These are phyloP conservation scores for Paraconiothyrium brasiliense DNA, from an alignment of 2,329 filamentous ascomycete species.

Conservation along the genomic window DNA sequence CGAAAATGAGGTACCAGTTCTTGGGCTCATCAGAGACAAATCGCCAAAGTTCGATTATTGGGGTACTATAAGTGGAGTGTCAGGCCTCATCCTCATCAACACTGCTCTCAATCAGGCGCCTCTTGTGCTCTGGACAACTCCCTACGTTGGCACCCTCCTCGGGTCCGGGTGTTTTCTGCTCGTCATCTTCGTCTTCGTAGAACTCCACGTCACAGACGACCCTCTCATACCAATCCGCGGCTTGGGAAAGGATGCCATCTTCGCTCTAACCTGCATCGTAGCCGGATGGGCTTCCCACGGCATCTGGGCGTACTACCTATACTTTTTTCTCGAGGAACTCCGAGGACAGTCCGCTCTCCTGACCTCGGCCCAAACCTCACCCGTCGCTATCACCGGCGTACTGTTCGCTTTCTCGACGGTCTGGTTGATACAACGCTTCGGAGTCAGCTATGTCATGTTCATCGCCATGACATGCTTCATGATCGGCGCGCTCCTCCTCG, in stretches of 20 bases:
- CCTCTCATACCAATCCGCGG: constrained; percentile 67
- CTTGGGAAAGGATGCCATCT: constrained; percentile 59
- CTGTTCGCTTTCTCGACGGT: constrained; percentile 38
- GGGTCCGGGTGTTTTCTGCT: constrained; percentile 65
- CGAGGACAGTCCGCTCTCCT: constrained; percentile 35
- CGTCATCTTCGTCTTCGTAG: constrained; percentile 62
- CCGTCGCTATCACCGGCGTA: constrained; percentile 38
- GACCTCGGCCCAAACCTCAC: constrained; percentile 34
- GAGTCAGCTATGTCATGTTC: constrained; percentile 37
- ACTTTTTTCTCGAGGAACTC: constrained; percentile 37
- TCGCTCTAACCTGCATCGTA: constrained; percentile 64
- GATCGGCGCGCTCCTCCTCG: constrained; percentile 48
- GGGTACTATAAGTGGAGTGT: constrained; percentile 60
- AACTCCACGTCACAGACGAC: constrained; percentile 55
- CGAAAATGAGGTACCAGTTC: constrained; percentile 11
- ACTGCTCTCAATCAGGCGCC: constrained; percentile 73
- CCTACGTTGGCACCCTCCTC: constrained; percentile 65
- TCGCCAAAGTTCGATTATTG: constrained; percentile 51
- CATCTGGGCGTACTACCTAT: constrained; percentile 44
- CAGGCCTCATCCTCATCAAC: constrained; percentile 69
- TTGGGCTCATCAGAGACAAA: neutral
- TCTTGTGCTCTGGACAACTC: constrained; percentile 64
- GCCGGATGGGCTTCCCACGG: constrained; percentile 49
- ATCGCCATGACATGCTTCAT: constrained; percentile 40
- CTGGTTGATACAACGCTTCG: constrained; percentile 34